Conservation (phyloP, 2,329 filamentous ascomycete genomes). For the Elsinoe batatas region DNA sequence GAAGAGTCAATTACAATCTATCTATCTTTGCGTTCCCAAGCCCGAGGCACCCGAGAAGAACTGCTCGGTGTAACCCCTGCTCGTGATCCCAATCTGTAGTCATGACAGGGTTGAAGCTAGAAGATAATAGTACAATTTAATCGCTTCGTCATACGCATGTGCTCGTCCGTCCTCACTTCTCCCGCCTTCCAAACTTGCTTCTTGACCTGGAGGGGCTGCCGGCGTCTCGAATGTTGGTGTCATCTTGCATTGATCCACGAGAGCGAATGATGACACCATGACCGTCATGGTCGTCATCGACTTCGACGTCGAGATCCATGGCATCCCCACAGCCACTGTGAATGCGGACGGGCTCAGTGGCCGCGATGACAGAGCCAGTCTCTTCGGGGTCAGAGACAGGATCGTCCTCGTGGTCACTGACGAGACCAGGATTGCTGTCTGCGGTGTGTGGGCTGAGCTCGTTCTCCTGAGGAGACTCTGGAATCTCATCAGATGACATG, state of each 20-base stretch:
- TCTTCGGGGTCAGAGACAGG: conserved; percentile 27
- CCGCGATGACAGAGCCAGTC: conserved; percentile 20
- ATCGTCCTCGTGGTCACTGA: conserved; percentile 42
- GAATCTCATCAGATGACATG: conserved; percentile 17
- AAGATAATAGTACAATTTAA: conserved; percentile 1
- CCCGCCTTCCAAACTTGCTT: conserved; percentile 5
- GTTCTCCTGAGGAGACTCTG: conserved; percentile 23
- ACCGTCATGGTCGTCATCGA: conserved; percentile 27
- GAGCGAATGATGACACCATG: conserved; percentile 27
- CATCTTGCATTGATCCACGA: conserved; percentile 11
- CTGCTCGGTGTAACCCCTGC: conserved; percentile 1
- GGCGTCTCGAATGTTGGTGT: not conserved
- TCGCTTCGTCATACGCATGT: not conserved
- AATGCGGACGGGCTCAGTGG: conserved; percentile 19
- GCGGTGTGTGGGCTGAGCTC: conserved; percentile 38
- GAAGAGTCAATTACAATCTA: conserved; percentile 12
- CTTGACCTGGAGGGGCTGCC: conserved; percentile 4
- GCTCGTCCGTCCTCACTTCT: not conserved
- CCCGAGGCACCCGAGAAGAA: not conserved
- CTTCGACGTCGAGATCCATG: conserved; percentile 29
- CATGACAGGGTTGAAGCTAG: conserved; percentile 4
- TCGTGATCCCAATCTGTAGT: conserved; percentile 4
- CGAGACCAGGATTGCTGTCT: conserved; percentile 41
- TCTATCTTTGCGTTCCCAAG: not conserved
- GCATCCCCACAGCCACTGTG: conserved; percentile 19